Conservation (phyloP, 306 rosid genomes). For the Luffa acutangula region DNA sequence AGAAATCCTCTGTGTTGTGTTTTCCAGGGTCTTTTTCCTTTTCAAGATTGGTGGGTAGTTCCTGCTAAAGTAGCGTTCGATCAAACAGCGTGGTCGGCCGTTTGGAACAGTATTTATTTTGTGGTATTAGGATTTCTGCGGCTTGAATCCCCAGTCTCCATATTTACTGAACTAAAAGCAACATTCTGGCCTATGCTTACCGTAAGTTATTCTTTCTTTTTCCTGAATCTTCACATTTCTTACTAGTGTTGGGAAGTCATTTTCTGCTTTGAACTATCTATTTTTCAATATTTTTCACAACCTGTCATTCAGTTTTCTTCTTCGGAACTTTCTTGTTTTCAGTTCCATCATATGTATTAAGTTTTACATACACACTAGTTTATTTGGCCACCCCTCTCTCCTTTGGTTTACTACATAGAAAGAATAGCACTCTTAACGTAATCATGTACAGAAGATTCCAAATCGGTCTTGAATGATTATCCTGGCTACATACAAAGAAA, state of each 20-base stretch:
- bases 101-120: constrained; percentile 93
- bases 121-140: constrained; percentile 65
- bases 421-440: neutral
- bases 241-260: neutral
- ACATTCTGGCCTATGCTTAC: constrained; percentile 88
- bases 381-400: neutral
- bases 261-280: neutral
- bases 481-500: neutral
- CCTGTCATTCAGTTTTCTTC: neutral
- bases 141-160: constrained; percentile 55
- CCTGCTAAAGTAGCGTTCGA: constrained; percentile 85
- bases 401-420: neutral
- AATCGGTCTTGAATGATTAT: neutral
- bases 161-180: constrained; percentile 64
- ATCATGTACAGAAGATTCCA: neutral
- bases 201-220: constrained; percentile 37
- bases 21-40: constrained; percentile 77
- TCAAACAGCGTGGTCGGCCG: constrained; percentile 86
- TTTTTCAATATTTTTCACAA: neutral
- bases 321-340: neutral
- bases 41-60: constrained; percentile 96
- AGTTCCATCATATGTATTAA: neutral
- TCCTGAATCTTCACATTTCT: neutral
- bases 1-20: neutral
- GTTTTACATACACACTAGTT: neutral